phyloP scores from a whole-genome alignment of 2,329 filamentous ascomycete genomes.

The Parastagonospora avenae region DNA sequence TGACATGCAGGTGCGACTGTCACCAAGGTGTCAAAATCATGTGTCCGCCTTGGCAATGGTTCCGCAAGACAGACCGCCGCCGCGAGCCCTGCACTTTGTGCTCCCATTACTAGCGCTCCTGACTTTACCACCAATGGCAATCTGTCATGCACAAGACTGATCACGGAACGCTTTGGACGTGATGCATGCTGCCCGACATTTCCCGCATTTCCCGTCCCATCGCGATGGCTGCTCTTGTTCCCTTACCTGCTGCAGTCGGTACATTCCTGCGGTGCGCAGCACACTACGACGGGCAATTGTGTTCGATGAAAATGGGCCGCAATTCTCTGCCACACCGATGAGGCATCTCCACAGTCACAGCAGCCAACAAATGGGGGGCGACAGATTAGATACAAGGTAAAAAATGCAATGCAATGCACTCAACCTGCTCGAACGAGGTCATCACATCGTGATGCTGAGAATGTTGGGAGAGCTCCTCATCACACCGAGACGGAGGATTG shows the following conservation, averaged over 20 bases:
- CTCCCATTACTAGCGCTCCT: slow-evolving; percentile 28
- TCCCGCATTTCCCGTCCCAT: slow-evolving; percentile 36
- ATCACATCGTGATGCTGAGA: slow-evolving; percentile 14
- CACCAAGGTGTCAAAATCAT: slow-evolving; percentile 37
- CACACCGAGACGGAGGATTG: slow-evolving; percentile 11
- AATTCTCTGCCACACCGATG: slow-evolving; percentile 7
- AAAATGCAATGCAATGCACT: slow-evolving; percentile 24
- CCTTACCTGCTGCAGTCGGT: slow-evolving; percentile 20
- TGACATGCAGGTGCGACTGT: slow-evolving; percentile 28
- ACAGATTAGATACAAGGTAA: slow-evolving; percentile 6
- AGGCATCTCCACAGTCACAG: slow-evolving; percentile 7
- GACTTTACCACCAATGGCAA: slow-evolving; percentile 20
- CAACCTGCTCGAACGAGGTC: slow-evolving; percentile 18
- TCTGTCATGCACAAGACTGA: slow-evolving; percentile 24
- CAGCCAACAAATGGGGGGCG: slow-evolving; percentile 1
- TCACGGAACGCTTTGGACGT: slow-evolving; percentile 15
- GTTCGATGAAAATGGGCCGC: slow-evolving; percentile 1
- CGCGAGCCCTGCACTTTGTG: slow-evolving; percentile 26
- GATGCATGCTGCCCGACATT: slow-evolving; percentile 34
- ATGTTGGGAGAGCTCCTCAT: not conserved
- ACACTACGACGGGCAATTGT: slow-evolving; percentile 8
- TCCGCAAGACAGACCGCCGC: slow-evolving; percentile 12
- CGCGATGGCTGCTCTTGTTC: slow-evolving; percentile 13
- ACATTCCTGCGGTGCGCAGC: slow-evolving; percentile 3
- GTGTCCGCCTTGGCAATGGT: slow-evolving; percentile 25